Conservation (phyloP, 805 yeast genomes). For the Ogataea polymorpha region DNA sequence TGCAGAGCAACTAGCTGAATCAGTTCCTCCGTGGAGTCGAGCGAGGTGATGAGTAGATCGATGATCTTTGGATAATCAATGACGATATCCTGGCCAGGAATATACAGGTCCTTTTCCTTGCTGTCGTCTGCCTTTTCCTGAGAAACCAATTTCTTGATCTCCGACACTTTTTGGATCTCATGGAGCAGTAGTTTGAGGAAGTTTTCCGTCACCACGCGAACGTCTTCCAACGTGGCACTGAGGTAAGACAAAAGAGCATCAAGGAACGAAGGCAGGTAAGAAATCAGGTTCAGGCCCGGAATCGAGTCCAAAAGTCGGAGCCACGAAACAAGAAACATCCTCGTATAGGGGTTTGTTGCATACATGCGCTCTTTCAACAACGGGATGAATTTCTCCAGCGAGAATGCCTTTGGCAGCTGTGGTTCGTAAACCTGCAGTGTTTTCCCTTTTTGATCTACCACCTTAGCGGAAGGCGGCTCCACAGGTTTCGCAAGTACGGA, state of each 20-base stretch:
- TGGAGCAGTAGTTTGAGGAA: conserved; percentile 70
- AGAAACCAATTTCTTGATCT: conserved; percentile 52
- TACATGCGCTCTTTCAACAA: conserved; percentile 87
- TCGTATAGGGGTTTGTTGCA: conserved; percentile 87
- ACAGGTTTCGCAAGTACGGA: conserved; percentile 53
- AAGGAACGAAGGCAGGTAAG: conserved; percentile 84
- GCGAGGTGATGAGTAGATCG: conserved; percentile 74
- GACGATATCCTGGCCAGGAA: conserved; percentile 77
- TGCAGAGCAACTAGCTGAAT: conserved; percentile 75
- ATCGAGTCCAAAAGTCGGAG: conserved; percentile 86
- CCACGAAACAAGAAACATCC: conserved; percentile 93
- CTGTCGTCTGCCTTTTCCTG: conserved; percentile 30
- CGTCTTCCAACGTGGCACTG: conserved; percentile 82
- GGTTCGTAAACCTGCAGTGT: conserved; percentile 57
- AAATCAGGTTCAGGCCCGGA: conserved; percentile 84
- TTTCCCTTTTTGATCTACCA: conserved; percentile 55
- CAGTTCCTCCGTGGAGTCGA: conserved; percentile 70
- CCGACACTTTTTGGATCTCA: conserved; percentile 76
- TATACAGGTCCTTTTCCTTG: conserved; percentile 53
- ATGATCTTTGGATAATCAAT: conserved; percentile 78
- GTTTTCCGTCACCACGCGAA: conserved; percentile 78
- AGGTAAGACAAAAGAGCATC: conserved; percentile 79
- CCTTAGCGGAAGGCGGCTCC: conserved; percentile 38
- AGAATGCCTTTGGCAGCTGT: conserved; percentile 67
- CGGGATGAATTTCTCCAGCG: conserved; percentile 84